A percentile compares a stretch with the other conserved stretches of the same genome.
These are phyloP conservation scores for Colletotrichum viniferum DNA, from an alignment of 2,329 filamentous ascomycete species.

Conservation along the genomic window DNA sequence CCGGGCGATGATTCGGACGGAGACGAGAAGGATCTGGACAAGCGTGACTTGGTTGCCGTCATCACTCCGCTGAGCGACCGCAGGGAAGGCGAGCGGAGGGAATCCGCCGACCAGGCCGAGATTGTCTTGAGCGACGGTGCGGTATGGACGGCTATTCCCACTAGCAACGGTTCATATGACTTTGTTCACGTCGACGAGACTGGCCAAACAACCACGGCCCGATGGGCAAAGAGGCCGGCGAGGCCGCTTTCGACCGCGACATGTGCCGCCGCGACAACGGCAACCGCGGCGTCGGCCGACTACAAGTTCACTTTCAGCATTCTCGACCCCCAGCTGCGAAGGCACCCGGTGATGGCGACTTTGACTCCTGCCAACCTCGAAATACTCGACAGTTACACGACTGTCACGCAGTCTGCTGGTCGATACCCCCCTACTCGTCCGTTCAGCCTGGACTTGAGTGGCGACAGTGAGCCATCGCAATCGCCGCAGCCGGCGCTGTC, in stretches of 20 bases:
- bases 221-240: conserved; percentile 66
- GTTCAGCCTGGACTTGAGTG: conserved; percentile 22
- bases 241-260: conserved; percentile 24
- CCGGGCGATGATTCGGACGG: conserved; percentile 48
- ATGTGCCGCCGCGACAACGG: conserved; percentile 23
- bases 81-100: conserved; percentile 47
- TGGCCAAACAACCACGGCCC: conserved; percentile 63
- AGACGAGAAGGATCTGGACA: conserved; percentile 54
- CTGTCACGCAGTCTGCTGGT: conserved; percentile 54
- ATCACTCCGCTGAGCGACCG: conserved; percentile 61
- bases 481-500: background rate
- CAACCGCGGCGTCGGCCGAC: conserved; percentile 37
- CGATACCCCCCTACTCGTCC: conserved; percentile 50
- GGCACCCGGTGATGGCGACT: conserved; percentile 76
- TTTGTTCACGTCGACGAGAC: conserved; percentile 65
- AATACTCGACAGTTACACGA: conserved; percentile 71
- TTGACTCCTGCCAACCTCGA: conserved; percentile 69
- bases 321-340: conserved; percentile 69
- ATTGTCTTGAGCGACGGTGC: conserved; percentile 70
- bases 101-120: conserved; percentile 59
- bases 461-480: conserved; percentile 14
- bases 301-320: conserved; percentile 78
- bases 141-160: conserved; percentile 59
- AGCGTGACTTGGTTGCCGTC: conserved; percentile 66
- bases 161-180: conserved; percentile 65